Conservation (phyloP, 768 basidiomycete genomes). For the Clitopilus passeckerianus region DNA sequence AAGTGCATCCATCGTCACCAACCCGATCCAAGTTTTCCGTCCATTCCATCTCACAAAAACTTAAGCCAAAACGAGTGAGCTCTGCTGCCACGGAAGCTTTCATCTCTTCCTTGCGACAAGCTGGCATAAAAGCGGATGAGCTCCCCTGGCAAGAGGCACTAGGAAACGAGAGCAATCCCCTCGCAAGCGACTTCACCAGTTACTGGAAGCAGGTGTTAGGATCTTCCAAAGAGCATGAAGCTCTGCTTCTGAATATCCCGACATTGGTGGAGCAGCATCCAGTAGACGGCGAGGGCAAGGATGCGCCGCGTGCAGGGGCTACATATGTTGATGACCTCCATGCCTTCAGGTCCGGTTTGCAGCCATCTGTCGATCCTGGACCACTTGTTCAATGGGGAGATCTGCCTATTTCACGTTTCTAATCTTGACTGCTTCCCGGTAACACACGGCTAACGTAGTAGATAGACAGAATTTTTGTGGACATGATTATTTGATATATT, state of each 20-base stretch:
- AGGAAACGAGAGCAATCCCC: slow-evolving; percentile 51
- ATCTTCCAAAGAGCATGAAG: slow-evolving; percentile 32
- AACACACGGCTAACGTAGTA: background rate
- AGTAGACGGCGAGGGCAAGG: slow-evolving; percentile 45
- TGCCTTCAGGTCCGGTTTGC: slow-evolving; percentile 59
- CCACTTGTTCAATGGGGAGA: slow-evolving; percentile 76
- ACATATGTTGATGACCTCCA: slow-evolving; percentile 62
- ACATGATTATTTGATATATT: background rate
- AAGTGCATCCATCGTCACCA: slow-evolving; percentile 64
- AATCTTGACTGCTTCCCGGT: background rate
- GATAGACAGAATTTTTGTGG: background rate
- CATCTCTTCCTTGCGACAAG: slow-evolving; percentile 41
- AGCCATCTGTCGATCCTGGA: slow-evolving; percentile 49
- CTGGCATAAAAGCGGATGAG: slow-evolving; percentile 45
- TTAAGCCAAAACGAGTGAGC: slow-evolving; percentile 57
- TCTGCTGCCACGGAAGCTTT: slow-evolving; percentile 59
- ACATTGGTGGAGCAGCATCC: slow-evolving; percentile 53
- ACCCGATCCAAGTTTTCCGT: slow-evolving; percentile 80
- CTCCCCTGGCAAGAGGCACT: slow-evolving; percentile 47
- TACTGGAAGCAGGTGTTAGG: slow-evolving; percentile 54
- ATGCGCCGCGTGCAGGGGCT: slow-evolving; percentile 39
- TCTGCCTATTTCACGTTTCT: slow-evolving; percentile 52
- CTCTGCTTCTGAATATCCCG: slow-evolving; percentile 52
- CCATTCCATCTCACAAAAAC: slow-evolving; percentile 73
- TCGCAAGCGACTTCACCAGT: slow-evolving; percentile 51